Evolutionary conservation across 208 protist species (phyloP).

Genomic region (Trypanosoma rangeli): DNA sequence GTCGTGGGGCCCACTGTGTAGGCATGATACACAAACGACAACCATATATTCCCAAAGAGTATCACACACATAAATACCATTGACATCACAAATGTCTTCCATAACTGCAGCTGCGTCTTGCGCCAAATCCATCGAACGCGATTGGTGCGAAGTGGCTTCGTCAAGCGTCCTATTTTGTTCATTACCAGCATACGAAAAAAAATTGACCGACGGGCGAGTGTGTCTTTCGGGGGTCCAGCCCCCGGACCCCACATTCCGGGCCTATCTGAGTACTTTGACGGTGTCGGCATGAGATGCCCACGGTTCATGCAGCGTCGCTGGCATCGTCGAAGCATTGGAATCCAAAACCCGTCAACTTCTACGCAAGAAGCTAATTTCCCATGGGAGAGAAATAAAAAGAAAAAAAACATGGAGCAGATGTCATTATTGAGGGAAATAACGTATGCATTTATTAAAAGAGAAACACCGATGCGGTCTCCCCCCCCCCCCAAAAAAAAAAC

Average conservation of each 20-base stretch:
- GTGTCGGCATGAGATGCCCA: conserved; percentile 73
- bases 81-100: conserved; percentile 86
- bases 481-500: too few species aligned
- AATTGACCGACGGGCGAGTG: conserved; percentile 73
- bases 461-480: too few species aligned
- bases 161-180: conserved; percentile 81
- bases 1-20: conserved; percentile 86
- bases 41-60: conserved; percentile 84
- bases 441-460: background rate
- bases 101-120: conserved; percentile 83
- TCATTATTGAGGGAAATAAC: background rate
- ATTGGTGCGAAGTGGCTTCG: conserved; percentile 85
- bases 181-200: conserved; percentile 88
- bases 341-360: background rate
- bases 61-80: conserved; percentile 83
- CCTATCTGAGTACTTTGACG: conserved; percentile 83
- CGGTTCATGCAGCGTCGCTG: conserved; percentile 58
- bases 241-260: conserved; percentile 88
- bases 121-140: conserved; percentile 82
- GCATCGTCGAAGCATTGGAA: conserved; percentile 70
- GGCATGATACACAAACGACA: conserved; percentile 88
- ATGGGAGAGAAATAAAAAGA: conserved; percentile 14
- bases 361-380: conserved; percentile 2
- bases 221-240: conserved; percentile 81
- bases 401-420: background rate